Evolutionary conservation across 768 basidiomycete species (phyloP), one percentile per base, ranked within the genome.

Genomic region (Mycena indigotica): DNA sequence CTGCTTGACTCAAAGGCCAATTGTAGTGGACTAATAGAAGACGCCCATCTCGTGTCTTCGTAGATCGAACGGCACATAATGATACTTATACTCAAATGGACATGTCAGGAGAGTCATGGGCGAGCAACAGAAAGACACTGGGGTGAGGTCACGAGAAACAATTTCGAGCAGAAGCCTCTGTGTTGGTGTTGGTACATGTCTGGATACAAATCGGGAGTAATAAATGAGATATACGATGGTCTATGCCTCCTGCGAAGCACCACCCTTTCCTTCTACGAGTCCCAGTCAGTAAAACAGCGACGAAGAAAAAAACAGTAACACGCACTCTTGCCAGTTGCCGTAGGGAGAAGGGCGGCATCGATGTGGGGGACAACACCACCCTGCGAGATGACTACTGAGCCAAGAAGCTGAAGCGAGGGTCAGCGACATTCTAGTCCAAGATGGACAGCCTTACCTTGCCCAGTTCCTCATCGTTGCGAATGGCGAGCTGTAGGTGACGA

Each of bases 401-500:
- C 89, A 53, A 92, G 84, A 54, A 92, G 86, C 70, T 84, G 87
- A 77, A 88, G 86, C 70, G 90, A 70, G 73, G 83, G 83, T 44
- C 1, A 51, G 49, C 50, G 32, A 32, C 29, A 35, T 10, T 28
- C 21, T 32, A 50, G 50, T 19, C 44, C 41, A 23, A 41, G 58
- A 28, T 2, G 4, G 57, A n/a, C 39, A 28, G 45, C 15, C 46
- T 23, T 26, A 28, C 46, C 46, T 48, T 44, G 41, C 41, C 41
- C 8, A 44, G 21, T 87, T 89, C 92, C 71, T 94, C 92, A 58
- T 93, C 91, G 72, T 94, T 93, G 65, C 93, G 84, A 74, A 95
- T 93, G 63, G 94, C 93, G 53, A 95, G 85, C 69, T 95, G 94
- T 49, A 95, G 74, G 75, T 95, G 94, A 67, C 94, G 87, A 53